Evolutionary conservation across 1,284 basidiomycete species (phyloP).

Genomic region (Leccinum proliferum): DNA sequence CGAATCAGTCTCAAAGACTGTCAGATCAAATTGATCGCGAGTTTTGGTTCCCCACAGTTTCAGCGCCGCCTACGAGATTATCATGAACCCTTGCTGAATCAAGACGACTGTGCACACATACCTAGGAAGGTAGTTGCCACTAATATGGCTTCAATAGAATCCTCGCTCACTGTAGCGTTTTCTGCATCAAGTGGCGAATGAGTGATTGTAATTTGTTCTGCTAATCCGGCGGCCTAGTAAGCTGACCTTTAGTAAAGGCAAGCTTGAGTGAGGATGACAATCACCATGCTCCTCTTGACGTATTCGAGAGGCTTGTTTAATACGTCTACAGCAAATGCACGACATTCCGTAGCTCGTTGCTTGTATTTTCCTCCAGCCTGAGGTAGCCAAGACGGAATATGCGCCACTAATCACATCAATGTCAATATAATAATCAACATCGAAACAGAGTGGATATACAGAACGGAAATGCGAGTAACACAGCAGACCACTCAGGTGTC

Average conservation of each 20-base stretch:
- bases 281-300: conserved; percentile 30
- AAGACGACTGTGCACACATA: conserved; percentile 3
- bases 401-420: conserved; percentile 17
- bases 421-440: conserved; percentile 15
- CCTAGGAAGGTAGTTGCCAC: conserved; percentile 25
- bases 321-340: conserved; percentile 23
- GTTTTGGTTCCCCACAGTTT: conserved; percentile 19
- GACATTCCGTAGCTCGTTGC: conserved; percentile 21
- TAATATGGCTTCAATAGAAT: conserved; percentile 17
- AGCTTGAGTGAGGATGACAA: not conserved
- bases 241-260: not conserved
- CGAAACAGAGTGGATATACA: conserved; percentile 13
- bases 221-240: conserved; percentile 20
- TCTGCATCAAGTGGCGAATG: conserved; percentile 12
- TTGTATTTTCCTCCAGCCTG: conserved; percentile 27
- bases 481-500: conserved; percentile 20
- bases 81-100: not conserved
- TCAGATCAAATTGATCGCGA: not conserved
- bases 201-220: conserved; percentile 13
- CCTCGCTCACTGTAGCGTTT: conserved; percentile 2
- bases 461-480: conserved; percentile 20
- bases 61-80: conserved; percentile 20
- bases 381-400: conserved; percentile 34
- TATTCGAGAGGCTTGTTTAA: conserved; percentile 26
- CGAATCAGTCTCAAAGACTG: conserved; percentile 11